phyloP scores from a whole-genome alignment of 495 filamentous ascomycete species.

The Podospora conica region DNA sequence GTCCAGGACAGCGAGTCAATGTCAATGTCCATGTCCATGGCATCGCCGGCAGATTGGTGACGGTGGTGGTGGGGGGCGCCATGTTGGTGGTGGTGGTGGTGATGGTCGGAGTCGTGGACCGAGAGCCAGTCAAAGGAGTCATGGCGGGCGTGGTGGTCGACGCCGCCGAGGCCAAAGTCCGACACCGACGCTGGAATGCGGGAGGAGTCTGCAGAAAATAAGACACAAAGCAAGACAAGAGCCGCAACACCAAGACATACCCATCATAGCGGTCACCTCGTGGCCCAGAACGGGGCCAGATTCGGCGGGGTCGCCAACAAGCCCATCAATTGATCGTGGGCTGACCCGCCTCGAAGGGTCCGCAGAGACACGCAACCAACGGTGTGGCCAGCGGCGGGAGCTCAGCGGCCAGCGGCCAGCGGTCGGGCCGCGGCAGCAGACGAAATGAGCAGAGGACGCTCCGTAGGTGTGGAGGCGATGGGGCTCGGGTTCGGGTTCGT shows the following conservation, averaged over 20 bases:
- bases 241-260: not conserved
- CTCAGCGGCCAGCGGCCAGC: not conserved
- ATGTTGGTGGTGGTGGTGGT: not conserved
- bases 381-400: not conserved
- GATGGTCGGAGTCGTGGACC: not conserved
- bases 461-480: not conserved
- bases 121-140: slow-evolving; percentile 4
- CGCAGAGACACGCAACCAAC: not conserved
- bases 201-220: slow-evolving; percentile 7
- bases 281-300: not conserved
- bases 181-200: not conserved
- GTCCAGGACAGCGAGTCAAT: slow-evolving; percentile 18
- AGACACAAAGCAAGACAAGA: not conserved
- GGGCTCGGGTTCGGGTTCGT: not conserved
- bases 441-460: not conserved
- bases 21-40: slow-evolving; percentile 19
- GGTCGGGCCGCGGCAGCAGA: not conserved
- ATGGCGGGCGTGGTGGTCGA: not conserved
- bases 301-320: not conserved
- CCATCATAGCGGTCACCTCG: not conserved
- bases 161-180: not conserved
- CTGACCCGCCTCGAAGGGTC: not conserved
- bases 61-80: not conserved
- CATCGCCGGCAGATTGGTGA: not conserved
- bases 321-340: no score